Percentiles rank a stretch among this genome's conserved stretches.
Evolutionary conservation across 148 eudicot species (phyloP).

Genomic region (Chenopodium formosanum): DNA sequence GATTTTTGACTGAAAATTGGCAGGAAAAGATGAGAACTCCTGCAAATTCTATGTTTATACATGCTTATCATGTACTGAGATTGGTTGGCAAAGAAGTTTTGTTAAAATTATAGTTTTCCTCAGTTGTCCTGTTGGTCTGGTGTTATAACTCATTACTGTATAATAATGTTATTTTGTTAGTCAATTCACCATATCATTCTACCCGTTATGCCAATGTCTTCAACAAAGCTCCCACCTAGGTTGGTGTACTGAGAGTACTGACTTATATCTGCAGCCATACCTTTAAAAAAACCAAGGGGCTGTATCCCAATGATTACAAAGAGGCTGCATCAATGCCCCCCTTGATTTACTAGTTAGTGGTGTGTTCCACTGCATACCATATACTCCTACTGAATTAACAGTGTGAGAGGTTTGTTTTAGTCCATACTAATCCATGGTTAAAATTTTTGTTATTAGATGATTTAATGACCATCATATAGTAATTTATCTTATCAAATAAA

Average conservation of each 20-base stretch:
- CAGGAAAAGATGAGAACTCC: neutral
- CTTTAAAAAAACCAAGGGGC: neutral
- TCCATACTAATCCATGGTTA: neutral
- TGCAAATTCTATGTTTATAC: neutral
- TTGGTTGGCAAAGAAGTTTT: neutral
- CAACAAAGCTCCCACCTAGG: neutral
- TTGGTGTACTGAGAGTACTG: neutral
- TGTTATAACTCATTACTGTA: neutral
- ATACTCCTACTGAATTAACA: neutral
- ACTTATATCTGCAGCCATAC: neutral
- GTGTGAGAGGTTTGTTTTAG: neutral
- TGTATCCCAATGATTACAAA: neutral
- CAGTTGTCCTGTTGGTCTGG: neutral
- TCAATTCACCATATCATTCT: neutral
- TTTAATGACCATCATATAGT: neutral
- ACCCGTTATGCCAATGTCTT: neutral
- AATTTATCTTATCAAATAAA: neutral
- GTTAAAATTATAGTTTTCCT: neutral
- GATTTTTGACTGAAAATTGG: neutral
- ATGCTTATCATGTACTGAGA: neutral
- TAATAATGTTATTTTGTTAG: neutral
- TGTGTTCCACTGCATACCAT: neutral
- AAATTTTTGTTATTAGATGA: neutral
- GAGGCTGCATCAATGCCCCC: neutral
- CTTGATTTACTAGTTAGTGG: neutral